Percentiles rank a stretch among this genome's conserved stretches.
These are phyloP conservation scores for Gentiana dahurica DNA, from an alignment of 257 asterid species.

Conservation along the genomic window DNA sequence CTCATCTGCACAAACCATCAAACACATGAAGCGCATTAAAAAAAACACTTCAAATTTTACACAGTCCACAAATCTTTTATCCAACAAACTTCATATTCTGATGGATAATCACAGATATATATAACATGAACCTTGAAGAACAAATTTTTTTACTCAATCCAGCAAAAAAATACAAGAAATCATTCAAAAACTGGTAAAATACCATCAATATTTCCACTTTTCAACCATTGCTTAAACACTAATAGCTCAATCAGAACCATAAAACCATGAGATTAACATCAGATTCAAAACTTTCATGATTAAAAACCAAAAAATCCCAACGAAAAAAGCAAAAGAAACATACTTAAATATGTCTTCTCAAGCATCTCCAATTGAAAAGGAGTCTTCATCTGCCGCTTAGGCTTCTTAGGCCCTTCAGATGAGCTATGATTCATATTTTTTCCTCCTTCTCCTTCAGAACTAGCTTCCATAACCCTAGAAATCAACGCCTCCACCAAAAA, in stretches of 20 bases:
- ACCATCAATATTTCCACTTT: too few species aligned
- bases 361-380: slow-evolving; percentile 89
- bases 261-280: background rate
- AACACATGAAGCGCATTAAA: background rate
- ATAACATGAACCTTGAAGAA: too few species aligned
- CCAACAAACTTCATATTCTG: too few species aligned
- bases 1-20: slow-evolving; percentile 53
- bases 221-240: background rate
- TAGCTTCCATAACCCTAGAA: slow-evolving; percentile 73
- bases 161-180: background rate
- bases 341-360: slow-evolving; percentile 79
- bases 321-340: slow-evolving; percentile 8
- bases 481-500: slow-evolving; percentile 12
- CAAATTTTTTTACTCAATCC: too few species aligned
- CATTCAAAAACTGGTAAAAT: background rate
- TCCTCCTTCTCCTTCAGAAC: slow-evolving; percentile 68
- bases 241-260: background rate
- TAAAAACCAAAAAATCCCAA: background rate
- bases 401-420: slow-evolving; percentile 59
- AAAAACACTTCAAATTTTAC: background rate
- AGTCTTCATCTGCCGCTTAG: slow-evolving; percentile 99
- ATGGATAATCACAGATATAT: too few species aligned
- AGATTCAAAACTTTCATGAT: slow-evolving; percentile 5
- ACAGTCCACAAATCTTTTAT: background rate
- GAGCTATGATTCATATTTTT: slow-evolving; percentile 39